Percentiles rank a stretch among this genome's conserved stretches.
Evolutionary conservation across 2,329 filamentous ascomycete genomes (phyloP).

Genomic region (Sporothrix phasma): DNA sequence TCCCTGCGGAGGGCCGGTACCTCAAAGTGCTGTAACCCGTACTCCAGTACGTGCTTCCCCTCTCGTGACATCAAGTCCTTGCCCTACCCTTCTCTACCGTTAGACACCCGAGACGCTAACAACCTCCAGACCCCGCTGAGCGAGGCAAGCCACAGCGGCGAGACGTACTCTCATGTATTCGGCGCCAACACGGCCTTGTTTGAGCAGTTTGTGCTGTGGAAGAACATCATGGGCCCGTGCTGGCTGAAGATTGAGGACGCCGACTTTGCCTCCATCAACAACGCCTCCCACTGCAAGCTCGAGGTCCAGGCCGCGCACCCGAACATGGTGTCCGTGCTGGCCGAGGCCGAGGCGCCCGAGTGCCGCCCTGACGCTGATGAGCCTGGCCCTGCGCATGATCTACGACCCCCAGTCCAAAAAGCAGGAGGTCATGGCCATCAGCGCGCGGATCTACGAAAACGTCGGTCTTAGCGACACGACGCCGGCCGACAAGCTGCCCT

Average conservation of each 20-base stretch:
- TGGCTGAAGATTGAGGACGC: slow-evolving; percentile 87
- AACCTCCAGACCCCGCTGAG: slow-evolving; percentile 49
- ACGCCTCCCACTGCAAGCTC: slow-evolving; percentile 93
- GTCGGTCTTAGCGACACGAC: slow-evolving; percentile 80
- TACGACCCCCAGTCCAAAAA: slow-evolving; percentile 91
- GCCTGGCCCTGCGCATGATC: slow-evolving; percentile 73
- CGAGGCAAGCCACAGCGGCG: slow-evolving; percentile 51
- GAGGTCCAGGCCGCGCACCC: slow-evolving; percentile 77
- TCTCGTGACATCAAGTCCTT: too few species aligned
- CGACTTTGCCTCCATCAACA: slow-evolving; percentile 75
- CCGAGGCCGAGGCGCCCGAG: slow-evolving; percentile 72
- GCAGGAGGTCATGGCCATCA: slow-evolving; percentile 87
- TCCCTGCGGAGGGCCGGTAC: slow-evolving; percentile 85
- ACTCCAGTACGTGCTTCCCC: slow-evolving; percentile 44
- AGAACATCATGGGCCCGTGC: slow-evolving; percentile 97
- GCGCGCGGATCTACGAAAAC: slow-evolving; percentile 86
- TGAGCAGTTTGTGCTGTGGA: slow-evolving; percentile 97
- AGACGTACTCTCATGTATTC: slow-evolving; percentile 91
- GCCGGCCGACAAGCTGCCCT: slow-evolving; percentile 77
- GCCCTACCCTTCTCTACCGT: too few species aligned
- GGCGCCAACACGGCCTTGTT: slow-evolving; percentile 89
- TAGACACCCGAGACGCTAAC: not conserved
- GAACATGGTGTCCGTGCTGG: slow-evolving; percentile 60
- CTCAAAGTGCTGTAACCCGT: slow-evolving; percentile 94
- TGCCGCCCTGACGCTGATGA: slow-evolving; percentile 95